Evolutionary conservation across 2,329 filamentous ascomycete genomes (phyloP).

Genomic region (Nigrospora osmanthi): DNA sequence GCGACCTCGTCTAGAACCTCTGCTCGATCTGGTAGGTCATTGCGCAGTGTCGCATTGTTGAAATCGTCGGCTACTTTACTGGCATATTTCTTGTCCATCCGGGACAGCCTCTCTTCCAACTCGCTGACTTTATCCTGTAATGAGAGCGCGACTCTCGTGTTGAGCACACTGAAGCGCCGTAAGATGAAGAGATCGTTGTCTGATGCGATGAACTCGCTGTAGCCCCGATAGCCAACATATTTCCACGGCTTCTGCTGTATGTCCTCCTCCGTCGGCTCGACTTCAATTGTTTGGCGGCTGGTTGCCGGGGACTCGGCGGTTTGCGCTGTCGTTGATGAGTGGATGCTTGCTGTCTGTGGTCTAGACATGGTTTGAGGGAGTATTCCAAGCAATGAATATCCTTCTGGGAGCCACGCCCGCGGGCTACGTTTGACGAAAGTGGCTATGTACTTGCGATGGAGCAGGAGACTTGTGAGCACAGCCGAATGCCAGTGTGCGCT

Average conservation of each 20-base stretch:
- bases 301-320: background rate
- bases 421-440: background rate
- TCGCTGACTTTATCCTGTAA: slow-evolving; percentile 24
- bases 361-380: background rate
- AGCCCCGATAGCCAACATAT: slow-evolving; percentile 19
- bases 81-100: slow-evolving; percentile 16
- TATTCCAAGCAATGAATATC: too few relatives aligned
- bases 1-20: slow-evolving; percentile 8
- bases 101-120: slow-evolving; percentile 19
- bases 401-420: too few relatives aligned
- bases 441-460: too few relatives aligned
- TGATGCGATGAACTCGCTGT: slow-evolving; percentile 18
- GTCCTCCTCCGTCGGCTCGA: slow-evolving; percentile 2
- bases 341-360: background rate
- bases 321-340: background rate
- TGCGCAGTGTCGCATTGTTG: slow-evolving; percentile 19
- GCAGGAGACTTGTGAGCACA: too few relatives aligned
- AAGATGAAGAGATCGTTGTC: slow-evolving; percentile 23
- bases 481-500: too few relatives aligned
- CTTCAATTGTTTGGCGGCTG: background rate
- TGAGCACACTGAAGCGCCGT: slow-evolving; percentile 22
- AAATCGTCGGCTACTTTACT: slow-evolving; percentile 7
- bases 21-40: slow-evolving; percentile 12
- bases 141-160: slow-evolving; percentile 17
- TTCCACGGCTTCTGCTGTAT: slow-evolving; percentile 18